These are phyloP conservation scores for Obelidium mucronatum DNA, from an alignment of 192 early-diverging fungal genomes.

Conservation along the genomic window DNA sequence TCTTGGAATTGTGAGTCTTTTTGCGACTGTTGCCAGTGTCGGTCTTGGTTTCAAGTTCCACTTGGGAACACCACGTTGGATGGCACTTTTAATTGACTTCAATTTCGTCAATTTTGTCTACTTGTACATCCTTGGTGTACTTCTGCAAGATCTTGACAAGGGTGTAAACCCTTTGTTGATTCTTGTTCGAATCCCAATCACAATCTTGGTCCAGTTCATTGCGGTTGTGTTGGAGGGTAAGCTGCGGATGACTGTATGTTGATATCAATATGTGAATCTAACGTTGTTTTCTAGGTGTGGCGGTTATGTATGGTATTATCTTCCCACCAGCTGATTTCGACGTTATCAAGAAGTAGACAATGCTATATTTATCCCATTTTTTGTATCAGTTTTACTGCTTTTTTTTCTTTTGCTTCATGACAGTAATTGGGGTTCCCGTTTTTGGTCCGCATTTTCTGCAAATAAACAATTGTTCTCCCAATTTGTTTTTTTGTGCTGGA, in stretches of 20 bases:
- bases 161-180: conserved; percentile 50
- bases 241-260: neutral
- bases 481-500: too few relatives aligned
- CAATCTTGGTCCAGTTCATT: conserved; percentile 56
- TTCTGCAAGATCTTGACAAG: conserved; percentile 62
- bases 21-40: conserved; percentile 53
- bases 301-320: conserved; percentile 63
- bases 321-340: conserved; percentile 61
- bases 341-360: conserved; percentile 64
- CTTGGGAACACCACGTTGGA: conserved; percentile 58
- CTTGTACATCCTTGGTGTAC: conserved; percentile 59
- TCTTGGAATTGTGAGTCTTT: conserved; percentile 54
- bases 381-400: neutral
- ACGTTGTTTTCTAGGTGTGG: conserved; percentile 21
- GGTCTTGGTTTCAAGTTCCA: conserved; percentile 48
- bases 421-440: too few relatives aligned
- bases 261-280: neutral
- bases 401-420: neutral
- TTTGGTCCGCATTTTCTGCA: too few relatives aligned
- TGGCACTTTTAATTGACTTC: conserved; percentile 62
- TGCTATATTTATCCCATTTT: neutral
- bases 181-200: conserved; percentile 50
- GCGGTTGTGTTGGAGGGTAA: conserved; percentile 56
- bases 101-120: conserved; percentile 59
- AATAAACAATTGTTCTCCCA: too few relatives aligned